A percentile compares a stretch with the other conserved stretches of the same genome.
These are phyloP conservation scores for Bruguiera sexangula DNA, from an alignment of 345 rosid species.

Conservation along the genomic window DNA sequence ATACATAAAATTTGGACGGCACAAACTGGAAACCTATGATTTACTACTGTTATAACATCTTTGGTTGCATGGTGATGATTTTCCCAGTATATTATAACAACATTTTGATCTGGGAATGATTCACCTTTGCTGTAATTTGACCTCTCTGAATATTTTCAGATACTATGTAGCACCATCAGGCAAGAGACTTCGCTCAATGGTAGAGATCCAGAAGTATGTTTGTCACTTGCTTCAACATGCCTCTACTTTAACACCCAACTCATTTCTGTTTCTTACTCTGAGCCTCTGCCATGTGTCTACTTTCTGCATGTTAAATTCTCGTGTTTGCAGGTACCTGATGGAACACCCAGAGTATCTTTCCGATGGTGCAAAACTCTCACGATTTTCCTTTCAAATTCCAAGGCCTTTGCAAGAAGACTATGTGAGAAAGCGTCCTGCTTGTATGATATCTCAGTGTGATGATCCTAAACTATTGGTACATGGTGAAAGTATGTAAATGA, in stretches of 20 bases:
- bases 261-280: not conserved
- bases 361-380: conserved; percentile 48
- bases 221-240: not conserved
- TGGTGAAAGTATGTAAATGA: conserved; percentile 39
- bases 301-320: not conserved
- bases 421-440: conserved; percentile 58
- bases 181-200: conserved; percentile 82
- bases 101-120: too few relatives aligned
- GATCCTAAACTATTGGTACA: conserved; percentile 30
- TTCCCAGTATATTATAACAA: too few relatives aligned
- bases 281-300: too few relatives aligned
- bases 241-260: not conserved
- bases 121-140: too few relatives aligned
- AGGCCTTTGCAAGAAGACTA: conserved; percentile 63
- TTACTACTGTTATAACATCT: too few relatives aligned
- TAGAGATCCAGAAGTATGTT: conserved; percentile 76
- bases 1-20: too few relatives aligned
- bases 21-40: too few relatives aligned
- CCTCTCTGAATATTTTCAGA: not conserved
- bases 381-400: conserved; percentile 74
- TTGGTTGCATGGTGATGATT: too few relatives aligned
- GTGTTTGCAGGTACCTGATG: conserved; percentile 47
- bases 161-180: conserved; percentile 85
- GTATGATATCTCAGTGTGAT: conserved; percentile 27
- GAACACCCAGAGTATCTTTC: conserved; percentile 49